Base-by-base conservation (phyloP, 768 basidiomycete species). In the Auriscalpium microsporum region DNA sequence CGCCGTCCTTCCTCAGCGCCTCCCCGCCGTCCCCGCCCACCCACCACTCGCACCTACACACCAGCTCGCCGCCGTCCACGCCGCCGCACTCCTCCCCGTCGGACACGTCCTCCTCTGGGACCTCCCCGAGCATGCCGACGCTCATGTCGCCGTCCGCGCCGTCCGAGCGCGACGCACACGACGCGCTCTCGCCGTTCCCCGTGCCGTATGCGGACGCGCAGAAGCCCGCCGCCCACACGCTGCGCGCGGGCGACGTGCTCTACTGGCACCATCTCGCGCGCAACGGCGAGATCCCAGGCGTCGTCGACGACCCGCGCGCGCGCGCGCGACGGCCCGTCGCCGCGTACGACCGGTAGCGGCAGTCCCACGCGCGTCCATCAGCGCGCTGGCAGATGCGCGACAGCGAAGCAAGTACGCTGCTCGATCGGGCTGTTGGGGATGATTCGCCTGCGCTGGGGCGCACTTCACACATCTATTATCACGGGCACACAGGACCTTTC, bases 191-290 rank as follows among this genome's bases (percentile, higher is more conserved):
- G 11, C 52, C 58, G 37, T 64, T 50, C 48, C 53, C 60, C 33
- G 68, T 67, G 46, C 53, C 71, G 35, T 67, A 58, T 19, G 59
- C 63, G 46, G 59, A 78, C 48, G 55, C 71, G 71, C 55, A 71
- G 72, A 57, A 55, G 42, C 45, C 63, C 35, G 46, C 28, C 14
- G 7, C 55, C 17, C 77, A 79, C 53, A 63, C 65, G 8, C 70
- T 74, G 40, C 74, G 71, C 62, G 71, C 75, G 10, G 87, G 87
- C 19, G 85, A 87, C 58, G 64, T 81, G 10, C 71, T 90, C 16
- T 87, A 77, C 64, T 90, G 87, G 87, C 86, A 90, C 65, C 83
- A 89, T 61, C 81, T 90, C 56, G 68, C 75, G 48, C 80, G 79
- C 60, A 78, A 75, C 56, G 87, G 87, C 11, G 87, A 90, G 68